Evolutionary conservation across 257 asterid species (phyloP), one percentile per base, ranked within the genome.

Genomic region (Nemophila menziesii): DNA sequence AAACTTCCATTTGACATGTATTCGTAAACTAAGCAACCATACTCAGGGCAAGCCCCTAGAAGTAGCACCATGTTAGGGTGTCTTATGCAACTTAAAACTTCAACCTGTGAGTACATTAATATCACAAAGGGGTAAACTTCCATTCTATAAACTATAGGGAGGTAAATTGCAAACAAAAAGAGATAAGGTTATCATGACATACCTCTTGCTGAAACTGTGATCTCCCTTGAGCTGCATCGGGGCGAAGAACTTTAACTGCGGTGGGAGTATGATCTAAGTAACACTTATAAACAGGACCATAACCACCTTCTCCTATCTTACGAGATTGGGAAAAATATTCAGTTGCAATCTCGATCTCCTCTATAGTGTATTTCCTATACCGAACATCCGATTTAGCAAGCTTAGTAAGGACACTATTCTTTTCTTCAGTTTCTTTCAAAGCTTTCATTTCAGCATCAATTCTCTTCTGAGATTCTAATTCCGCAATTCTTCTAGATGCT

Each of bases 1-100:
- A 86, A 68, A 76, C 97, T 86, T 33, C 97, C 97, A 13, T 65
- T 77, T 33, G 86, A 77, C 97, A 86, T 76, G 40, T 68, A 75
- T 60, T 86, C 97, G 14, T 86, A 86, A 4, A 86, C 94, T 56
- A 86, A 57, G 75, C 94, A 86, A 5, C 97, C 97, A 46, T 86
- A 87, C 58, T 87, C 97, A 0, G 97, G 97, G 40, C 97, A 87
- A 16, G 97, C 97, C 13, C 97, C 97, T 42, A 87, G 73, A 44
- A 87, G 97, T 14, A 87, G 80, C 43, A 87, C 97, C 97, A 87
- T 87, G 62, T 87, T 72, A 33, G 97, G 97, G 64, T 86, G 97
- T 0, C 97, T 62, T 68, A 87, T 82, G 79, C 94, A 77, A 50
- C 95, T 62, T 46, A 87, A 56, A 21, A 87, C 90, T 57, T 87